Evolutionary conservation across 75 land plant genomes (phyloP), one percentile per base, ranked within the genome.

Genomic region (Pinus taeda): DNA sequence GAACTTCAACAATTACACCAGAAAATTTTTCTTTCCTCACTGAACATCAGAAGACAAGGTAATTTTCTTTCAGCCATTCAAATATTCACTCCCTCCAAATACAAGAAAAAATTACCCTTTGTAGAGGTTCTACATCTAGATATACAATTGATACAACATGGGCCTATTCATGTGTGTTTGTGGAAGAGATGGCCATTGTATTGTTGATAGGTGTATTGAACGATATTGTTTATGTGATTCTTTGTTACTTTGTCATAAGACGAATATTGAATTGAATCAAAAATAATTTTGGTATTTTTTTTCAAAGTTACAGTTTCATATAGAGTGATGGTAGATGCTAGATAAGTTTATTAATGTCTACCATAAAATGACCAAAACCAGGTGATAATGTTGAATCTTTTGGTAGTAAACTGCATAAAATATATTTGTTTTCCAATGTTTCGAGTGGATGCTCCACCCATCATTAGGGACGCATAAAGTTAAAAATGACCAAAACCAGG

Each of bases 1-100:
- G 62, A 59, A 78, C 37, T 55, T 62, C 79, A 74, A 59, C 1
- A 73, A 20, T 75, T 15, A 55, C 81, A 39, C 58, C 61, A 22
- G 77, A 71, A 66, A 49, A 69, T 65, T 82, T 84, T 78, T 74
- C 79, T 79, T 79, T 85, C 57, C 57, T 84, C 18, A 71, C 77
- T 37, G 92, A 89, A 61, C 84, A 82, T 76, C 74, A 61, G 75
- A 88, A 84, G 78, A 15, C 66, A 70, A 89, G 91, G 90, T 92
- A 73, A 70, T 75, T 57, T 26, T 77, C 80, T n/a, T 42, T 64
- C 57, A 58, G 17, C 22, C 9, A 4, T 39, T 18, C 9, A 69
- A 39, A 18, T 20, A 36, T 69, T n/a, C 53, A 69, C 11, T 69
- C 45, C 13, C 29, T 8, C 49, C 26, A 62, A 62, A 20, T 20